Conservation (phyloP, 768 basidiomycete genomes). For the Kockovaella imperatae region DNA sequence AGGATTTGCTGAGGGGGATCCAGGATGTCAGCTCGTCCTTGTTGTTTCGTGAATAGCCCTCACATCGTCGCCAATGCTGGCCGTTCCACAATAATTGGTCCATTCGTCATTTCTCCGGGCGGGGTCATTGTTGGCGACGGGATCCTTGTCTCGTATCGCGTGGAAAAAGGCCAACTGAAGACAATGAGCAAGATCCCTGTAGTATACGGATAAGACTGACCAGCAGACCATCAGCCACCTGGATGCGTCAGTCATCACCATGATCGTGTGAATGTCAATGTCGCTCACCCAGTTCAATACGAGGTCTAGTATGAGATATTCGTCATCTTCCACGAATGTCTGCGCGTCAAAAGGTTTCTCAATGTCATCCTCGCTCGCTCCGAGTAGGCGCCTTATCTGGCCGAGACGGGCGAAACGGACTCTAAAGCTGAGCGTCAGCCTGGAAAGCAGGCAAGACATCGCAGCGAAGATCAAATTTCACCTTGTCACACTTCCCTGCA, state of each 20-base stretch:
- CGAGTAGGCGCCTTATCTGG: conserved; percentile 38
- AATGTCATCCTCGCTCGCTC: conserved; percentile 35
- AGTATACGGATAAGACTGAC: neutral
- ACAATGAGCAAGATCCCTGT: no score
- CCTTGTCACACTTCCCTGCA: conserved; percentile 45
- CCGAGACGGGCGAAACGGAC: conserved; percentile 43
- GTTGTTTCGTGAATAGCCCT: conserved; percentile 7
- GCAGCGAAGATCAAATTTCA: conserved; percentile 13
- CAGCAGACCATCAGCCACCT: neutral
- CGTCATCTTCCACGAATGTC: conserved; percentile 38
- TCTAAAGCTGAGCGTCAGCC: conserved; percentile 10
- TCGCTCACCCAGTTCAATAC: conserved; percentile 43
- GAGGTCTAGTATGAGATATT: conserved; percentile 42
- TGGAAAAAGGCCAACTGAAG: conserved; percentile 45
- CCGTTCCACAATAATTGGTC: conserved; percentile 44
- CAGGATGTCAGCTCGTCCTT: neutral
- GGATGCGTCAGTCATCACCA: neutral
- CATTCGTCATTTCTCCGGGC: conserved; percentile 31
- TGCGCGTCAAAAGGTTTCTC: conserved; percentile 31
- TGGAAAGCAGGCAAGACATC: neutral
- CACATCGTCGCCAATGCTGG: conserved; percentile 37
- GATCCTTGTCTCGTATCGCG: conserved; percentile 41
- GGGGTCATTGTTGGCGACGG: conserved; percentile 37
- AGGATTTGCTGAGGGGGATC: conserved; percentile 33
- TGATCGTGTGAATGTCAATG: no score